These are phyloP conservation scores for Lignosus rhinocerotis DNA, from an alignment of 1,284 basidiomycete genomes.

Conservation along the genomic window DNA sequence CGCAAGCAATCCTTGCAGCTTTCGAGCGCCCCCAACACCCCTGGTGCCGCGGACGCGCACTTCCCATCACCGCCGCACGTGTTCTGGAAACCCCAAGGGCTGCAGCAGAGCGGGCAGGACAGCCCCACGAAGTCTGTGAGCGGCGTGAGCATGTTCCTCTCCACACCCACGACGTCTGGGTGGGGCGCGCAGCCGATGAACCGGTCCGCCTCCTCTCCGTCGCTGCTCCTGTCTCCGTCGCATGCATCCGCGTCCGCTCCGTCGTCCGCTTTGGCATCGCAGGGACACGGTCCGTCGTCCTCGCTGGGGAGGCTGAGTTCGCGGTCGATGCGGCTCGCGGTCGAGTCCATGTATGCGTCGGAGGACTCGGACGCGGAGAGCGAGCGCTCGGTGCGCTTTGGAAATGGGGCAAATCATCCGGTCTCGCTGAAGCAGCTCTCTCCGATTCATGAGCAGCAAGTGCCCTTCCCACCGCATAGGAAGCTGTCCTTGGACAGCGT, in stretches of 20 bases:
- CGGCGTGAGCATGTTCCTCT: slow-evolving; percentile 1
- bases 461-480: slow-evolving; percentile 23
- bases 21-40: slow-evolving; percentile 11
- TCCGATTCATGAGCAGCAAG: slow-evolving; percentile 30
- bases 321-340: slow-evolving; percentile 22
- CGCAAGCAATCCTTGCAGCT: slow-evolving; percentile 23
- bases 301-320: slow-evolving; percentile 27
- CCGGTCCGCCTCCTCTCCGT: slow-evolving; percentile 25
- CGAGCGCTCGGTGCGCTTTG: slow-evolving; percentile 14
- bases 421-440: slow-evolving; percentile 27
- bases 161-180: slow-evolving; percentile 11
- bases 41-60: slow-evolving; percentile 11
- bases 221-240: slow-evolving; percentile 17
- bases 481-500: slow-evolving; percentile 30
- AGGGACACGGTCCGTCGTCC: slow-evolving; percentile 1
- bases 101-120: slow-evolving; percentile 10
- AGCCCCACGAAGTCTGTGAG: slow-evolving; percentile 16
- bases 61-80: slow-evolving; percentile 29
- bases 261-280: neutral
- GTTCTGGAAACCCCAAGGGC: slow-evolving; percentile 27
- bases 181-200: slow-evolving; percentile 22
- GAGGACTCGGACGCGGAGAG: slow-evolving; percentile 26
- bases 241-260: slow-evolving; percentile 11
- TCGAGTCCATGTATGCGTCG: slow-evolving; percentile 23
- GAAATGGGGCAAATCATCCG: neutral